Evolutionary conservation across 768 basidiomycete genomes (phyloP).

Genomic region (Lactarius psammicola): DNA sequence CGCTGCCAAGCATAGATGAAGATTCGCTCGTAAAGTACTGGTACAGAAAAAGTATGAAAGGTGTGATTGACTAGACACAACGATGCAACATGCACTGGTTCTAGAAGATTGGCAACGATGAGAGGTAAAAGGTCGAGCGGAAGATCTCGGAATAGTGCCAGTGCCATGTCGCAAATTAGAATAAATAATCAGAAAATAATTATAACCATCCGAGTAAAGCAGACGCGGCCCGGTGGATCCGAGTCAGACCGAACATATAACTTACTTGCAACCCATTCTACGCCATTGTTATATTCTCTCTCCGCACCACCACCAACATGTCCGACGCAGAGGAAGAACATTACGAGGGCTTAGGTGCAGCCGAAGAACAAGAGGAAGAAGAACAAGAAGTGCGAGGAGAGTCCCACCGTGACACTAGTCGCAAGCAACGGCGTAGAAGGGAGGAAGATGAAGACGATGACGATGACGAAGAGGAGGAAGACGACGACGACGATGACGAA

Average conservation of each 20-base stretch:
- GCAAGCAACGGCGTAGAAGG: conserved; percentile 39
- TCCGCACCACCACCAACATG: conserved; percentile 37
- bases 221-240: too few species aligned
- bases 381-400: conserved; percentile 37
- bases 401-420: conserved; percentile 32
- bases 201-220: too few species aligned
- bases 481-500: conserved; percentile 41
- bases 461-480: conserved; percentile 40
- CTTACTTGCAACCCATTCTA: background rate
- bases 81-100: conserved; percentile 50
- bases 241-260: too few species aligned
- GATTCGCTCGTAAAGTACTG: conserved; percentile 55
- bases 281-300: background rate
- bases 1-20: conserved; percentile 72
- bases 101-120: conserved; percentile 51
- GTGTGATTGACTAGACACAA: conserved; percentile 57
- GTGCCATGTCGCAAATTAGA: conserved; percentile 33
- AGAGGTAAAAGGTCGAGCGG: conserved; percentile 64
- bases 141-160: conserved; percentile 48
- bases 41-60: conserved; percentile 52
- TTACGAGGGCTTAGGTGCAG: conserved; percentile 32
- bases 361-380: conserved; percentile 34
- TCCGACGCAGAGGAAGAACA: conserved; percentile 44
- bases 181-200: too few species aligned
- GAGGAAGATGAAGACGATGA: conserved; percentile 46